Percentiles rank a stretch among this genome's conserved stretches.
phyloP scores from a whole-genome alignment of 805 yeast genomes.

The Spathaspora arborariae region DNA sequence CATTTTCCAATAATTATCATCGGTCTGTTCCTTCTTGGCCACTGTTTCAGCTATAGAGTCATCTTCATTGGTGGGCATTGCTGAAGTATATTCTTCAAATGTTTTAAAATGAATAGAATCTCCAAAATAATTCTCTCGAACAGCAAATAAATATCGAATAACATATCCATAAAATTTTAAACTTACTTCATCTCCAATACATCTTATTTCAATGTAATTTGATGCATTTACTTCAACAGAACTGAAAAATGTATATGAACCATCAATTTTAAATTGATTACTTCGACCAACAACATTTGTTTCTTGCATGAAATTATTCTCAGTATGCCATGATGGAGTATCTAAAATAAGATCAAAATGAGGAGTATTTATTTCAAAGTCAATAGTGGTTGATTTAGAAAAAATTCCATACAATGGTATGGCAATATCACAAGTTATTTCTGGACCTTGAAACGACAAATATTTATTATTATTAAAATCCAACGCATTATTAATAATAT shows the following conservation, averaged over 20 bases:
- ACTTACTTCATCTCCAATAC: constrained; percentile 63
- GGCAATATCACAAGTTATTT: constrained; percentile 40
- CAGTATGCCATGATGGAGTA: constrained; percentile 92
- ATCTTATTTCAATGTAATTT: constrained; percentile 64
- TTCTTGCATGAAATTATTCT: constrained; percentile 60
- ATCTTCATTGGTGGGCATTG: constrained; percentile 5
- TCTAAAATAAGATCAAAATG: constrained; percentile 59
- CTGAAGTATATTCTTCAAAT: constrained; percentile 66
- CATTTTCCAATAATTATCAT: constrained; percentile 29
- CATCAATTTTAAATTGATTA: constrained; percentile 54
- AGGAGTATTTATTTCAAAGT: constrained; percentile 52
- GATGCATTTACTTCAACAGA: constrained; percentile 61
- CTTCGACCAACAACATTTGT: constrained; percentile 65
- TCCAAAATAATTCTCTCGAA: constrained; percentile 90
- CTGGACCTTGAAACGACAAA: constrained; percentile 66
- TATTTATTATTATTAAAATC: constrained; percentile 80
- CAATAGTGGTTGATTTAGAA: constrained; percentile 47
- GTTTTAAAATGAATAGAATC: constrained; percentile 80
- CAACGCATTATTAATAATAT: constrained; percentile 84
- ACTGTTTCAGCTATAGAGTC: constrained; percentile 2
- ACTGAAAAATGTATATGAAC: constrained; percentile 61
- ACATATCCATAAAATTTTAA: constrained; percentile 77
- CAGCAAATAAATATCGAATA: constrained; percentile 65
- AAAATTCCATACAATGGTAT: constrained; percentile 61
- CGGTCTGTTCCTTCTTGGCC: background rate